phyloP scores from a whole-genome alignment of 108 stramenopile genomes.

The Conticribra guillardii region DNA sequence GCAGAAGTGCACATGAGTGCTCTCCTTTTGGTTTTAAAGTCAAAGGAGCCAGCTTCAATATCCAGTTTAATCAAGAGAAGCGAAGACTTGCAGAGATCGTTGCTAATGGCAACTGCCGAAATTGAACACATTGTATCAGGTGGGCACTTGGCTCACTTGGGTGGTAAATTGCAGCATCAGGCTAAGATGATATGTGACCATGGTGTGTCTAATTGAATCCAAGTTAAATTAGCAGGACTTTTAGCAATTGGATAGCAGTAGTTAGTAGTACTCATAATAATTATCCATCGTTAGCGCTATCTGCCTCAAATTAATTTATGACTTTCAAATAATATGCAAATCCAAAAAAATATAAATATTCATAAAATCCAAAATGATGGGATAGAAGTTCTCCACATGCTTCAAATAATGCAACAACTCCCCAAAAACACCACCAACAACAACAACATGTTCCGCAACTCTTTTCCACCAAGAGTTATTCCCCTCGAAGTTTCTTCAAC shows the following conservation, averaged over 20 bases:
- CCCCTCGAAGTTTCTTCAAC: neutral
- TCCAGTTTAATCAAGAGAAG: conserved; percentile 15
- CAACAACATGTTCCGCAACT: too few species aligned
- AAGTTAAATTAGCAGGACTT: too few species aligned
- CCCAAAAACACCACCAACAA: too few species aligned
- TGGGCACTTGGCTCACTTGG: conserved; percentile 28
- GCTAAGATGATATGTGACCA: conserved; percentile 7
- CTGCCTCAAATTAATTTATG: too few species aligned
- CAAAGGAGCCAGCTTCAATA: conserved; percentile 35
- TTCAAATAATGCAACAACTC: too few species aligned
- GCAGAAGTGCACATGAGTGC: conserved; percentile 29
- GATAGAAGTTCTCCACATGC: too few species aligned
- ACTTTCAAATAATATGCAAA: too few species aligned
- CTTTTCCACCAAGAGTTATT: too few species aligned
- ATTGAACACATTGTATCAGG: conserved; percentile 22
- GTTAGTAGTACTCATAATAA: neutral
- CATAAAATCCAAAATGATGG: too few species aligned
- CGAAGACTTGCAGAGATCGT: conserved; percentile 12
- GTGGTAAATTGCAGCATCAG: conserved; percentile 35
- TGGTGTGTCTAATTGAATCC: neutral
- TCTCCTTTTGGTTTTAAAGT: conserved; percentile 28
- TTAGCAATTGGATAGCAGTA: neutral
- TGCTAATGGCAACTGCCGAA: conserved; percentile 9
- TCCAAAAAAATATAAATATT: too few species aligned
- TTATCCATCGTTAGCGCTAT: neutral